Percentiles rank a stretch among this genome's conserved stretches.
Evolutionary conservation across 371 early-diverging fungal species (phyloP).

Genomic region (Haplosporangium sp.): DNA sequence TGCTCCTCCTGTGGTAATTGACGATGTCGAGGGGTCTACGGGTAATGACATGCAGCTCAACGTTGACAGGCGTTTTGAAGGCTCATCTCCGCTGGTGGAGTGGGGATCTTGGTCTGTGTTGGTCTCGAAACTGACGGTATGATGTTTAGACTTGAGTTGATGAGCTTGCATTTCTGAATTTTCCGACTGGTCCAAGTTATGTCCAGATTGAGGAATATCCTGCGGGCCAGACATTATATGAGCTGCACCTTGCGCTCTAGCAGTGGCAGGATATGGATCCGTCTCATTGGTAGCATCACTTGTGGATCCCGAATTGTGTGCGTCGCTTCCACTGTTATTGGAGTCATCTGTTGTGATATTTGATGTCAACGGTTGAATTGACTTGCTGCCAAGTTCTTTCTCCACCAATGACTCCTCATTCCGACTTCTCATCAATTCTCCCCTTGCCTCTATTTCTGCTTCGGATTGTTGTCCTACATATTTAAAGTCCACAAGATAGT

Average conservation of each 20-base stretch:
- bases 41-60: conserved; percentile 8
- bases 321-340: neutral
- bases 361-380: neutral
- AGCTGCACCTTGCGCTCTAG: conserved; percentile 12
- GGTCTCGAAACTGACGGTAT: conserved; percentile 19
- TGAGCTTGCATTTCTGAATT: neutral
- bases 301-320: neutral
- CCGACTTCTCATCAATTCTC: conserved; percentile 35
- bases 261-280: neutral
- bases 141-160: neutral
- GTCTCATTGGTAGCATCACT: neutral
- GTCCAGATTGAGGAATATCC: conserved; percentile 47
- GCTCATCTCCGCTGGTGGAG: neutral
- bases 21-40: neutral
- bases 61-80: neutral
- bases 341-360: conserved; percentile 5
- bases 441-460: conserved; percentile 23
- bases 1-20: neutral
- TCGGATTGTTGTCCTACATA: conserved; percentile 63
- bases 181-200: neutral
- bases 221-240: conserved; percentile 41
- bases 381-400: neutral
- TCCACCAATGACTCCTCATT: conserved; percentile 20
- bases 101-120: neutral
- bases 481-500: conserved; percentile 95